Evolutionary conservation across 2,329 filamentous ascomycete species (phyloP).

Genomic region (Alternaria conjuncta): DNA sequence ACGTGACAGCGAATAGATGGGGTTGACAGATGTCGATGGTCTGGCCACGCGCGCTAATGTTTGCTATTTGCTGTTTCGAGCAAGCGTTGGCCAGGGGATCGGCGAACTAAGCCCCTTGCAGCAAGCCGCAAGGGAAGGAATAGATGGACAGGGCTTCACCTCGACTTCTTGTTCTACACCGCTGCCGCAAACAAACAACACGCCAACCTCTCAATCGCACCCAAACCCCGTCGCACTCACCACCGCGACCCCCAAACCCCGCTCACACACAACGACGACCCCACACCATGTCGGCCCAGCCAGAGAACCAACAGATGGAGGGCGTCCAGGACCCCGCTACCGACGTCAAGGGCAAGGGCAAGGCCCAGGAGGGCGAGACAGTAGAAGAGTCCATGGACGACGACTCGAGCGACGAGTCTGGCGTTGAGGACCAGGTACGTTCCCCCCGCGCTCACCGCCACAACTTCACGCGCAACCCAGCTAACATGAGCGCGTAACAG

Average conservation of each 20-base stretch:
- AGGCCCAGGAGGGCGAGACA: slow-evolving; percentile 68
- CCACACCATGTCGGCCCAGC: slow-evolving; percentile 41
- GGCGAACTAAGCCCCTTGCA: slow-evolving; percentile 1
- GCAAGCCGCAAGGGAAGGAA: slow-evolving; percentile 14
- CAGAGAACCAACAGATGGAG: slow-evolving; percentile 47
- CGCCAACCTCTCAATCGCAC: slow-evolving; percentile 21
- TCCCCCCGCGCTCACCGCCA: neutral
- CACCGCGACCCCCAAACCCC: slow-evolving; percentile 5
- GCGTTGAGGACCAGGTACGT: slow-evolving; percentile 64
- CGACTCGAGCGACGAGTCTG: slow-evolving; percentile 70
- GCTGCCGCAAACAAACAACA: slow-evolving; percentile 30
- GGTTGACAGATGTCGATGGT: neutral
- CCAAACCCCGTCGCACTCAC: neutral
- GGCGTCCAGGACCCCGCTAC: slow-evolving; percentile 51
- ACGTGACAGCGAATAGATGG: neutral
- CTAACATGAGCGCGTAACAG: slow-evolving; percentile 36
- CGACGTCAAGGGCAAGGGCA: slow-evolving; percentile 85
- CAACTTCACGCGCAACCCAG: slow-evolving; percentile 19
- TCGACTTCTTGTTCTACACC: slow-evolving; percentile 26
- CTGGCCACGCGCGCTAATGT: slow-evolving; percentile 13
- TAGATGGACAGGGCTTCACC: slow-evolving; percentile 27
- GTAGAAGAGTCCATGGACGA: slow-evolving; percentile 78
- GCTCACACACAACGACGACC: slow-evolving; percentile 7
- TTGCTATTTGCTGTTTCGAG: slow-evolving; percentile 21
- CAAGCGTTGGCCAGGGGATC: slow-evolving; percentile 14